phyloP scores from a whole-genome alignment of 2,329 filamentous ascomycete genomes.

The Davidsoniella eucalypti region DNA sequence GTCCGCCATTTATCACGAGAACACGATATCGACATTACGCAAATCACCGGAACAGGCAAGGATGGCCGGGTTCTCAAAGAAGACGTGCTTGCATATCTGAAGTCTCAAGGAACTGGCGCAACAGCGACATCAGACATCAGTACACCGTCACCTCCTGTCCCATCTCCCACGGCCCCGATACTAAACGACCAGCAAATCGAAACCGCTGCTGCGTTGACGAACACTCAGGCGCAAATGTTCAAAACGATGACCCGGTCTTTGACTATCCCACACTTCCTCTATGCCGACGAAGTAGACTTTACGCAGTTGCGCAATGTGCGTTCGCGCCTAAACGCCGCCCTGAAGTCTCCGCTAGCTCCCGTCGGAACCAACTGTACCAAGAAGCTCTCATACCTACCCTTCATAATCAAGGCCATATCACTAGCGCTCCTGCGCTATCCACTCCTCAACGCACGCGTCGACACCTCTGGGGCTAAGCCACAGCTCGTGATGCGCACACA shows the following conservation, averaged over 20 bases:
- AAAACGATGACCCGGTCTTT: slow-evolving; percentile 91
- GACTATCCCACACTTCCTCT: slow-evolving; percentile 86
- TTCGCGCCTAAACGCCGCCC: slow-evolving; percentile 52
- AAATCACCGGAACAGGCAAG: slow-evolving; percentile 71
- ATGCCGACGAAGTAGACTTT: slow-evolving; percentile 79
- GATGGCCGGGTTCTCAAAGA: slow-evolving; percentile 87
- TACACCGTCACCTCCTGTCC: slow-evolving; percentile 10
- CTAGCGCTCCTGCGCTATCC: slow-evolving; percentile 68
- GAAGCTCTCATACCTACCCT: slow-evolving; percentile 79
- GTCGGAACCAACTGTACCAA: too few relatives aligned
- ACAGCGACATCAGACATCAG: background rate
- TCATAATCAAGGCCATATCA: slow-evolving; percentile 91
- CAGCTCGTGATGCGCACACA: slow-evolving; percentile 60
- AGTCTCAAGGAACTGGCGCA: slow-evolving; percentile 29
- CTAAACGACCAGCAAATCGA: slow-evolving; percentile 42
- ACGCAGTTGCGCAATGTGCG: slow-evolving; percentile 58
- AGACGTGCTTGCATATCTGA: slow-evolving; percentile 61
- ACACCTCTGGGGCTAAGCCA: slow-evolving; percentile 47
- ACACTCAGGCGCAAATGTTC: slow-evolving; percentile 86
- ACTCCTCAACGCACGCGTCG: slow-evolving; percentile 72
- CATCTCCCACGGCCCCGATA: slow-evolving; percentile 18
- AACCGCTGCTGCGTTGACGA: slow-evolving; percentile 51
- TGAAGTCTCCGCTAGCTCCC: slow-evolving; percentile 25
- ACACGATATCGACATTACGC: slow-evolving; percentile 56
- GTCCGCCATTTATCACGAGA: slow-evolving; percentile 79